These are phyloP conservation scores for Pelargonium australe DNA, from an alignment of 441 rosid species.

Conservation along the genomic window DNA sequence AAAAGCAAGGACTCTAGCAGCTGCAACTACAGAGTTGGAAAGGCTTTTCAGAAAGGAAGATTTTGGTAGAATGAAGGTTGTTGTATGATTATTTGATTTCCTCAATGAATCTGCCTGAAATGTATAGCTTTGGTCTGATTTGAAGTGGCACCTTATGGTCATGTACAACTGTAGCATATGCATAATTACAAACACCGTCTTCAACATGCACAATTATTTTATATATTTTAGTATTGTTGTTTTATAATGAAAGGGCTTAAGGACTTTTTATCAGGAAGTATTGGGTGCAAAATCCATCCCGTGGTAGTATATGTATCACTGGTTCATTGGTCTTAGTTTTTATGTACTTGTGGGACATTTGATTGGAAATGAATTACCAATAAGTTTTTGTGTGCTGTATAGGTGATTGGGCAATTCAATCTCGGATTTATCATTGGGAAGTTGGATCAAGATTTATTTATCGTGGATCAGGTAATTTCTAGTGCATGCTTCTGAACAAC, in stretches of 20 bases:
- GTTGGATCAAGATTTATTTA: constrained; percentile 82
- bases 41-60: constrained; percentile 80
- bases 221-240: no score
- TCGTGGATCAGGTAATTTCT: constrained; percentile 85
- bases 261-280: background rate
- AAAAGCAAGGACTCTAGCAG: constrained; percentile 70
- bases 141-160: background rate
- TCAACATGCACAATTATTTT: background rate
- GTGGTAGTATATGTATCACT: background rate
- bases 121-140: background rate
- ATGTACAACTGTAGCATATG: background rate
- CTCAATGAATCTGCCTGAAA: constrained; percentile 10
- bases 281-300: background rate
- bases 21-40: constrained; percentile 85
- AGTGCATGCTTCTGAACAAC: constrained; percentile 14
- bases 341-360: constrained; percentile 8
- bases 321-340: background rate
- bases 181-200: no score
- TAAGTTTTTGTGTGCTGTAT: constrained; percentile 13
- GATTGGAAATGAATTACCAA: constrained; percentile 11
- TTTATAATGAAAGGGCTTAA: background rate
- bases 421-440: constrained; percentile 94
- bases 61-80: constrained; percentile 86
- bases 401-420: constrained; percentile 98
- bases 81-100: constrained; percentile 13